Base-by-base conservation (phyloP, 345 rosid genomes). In the Aethionema arabicum region DNA sequence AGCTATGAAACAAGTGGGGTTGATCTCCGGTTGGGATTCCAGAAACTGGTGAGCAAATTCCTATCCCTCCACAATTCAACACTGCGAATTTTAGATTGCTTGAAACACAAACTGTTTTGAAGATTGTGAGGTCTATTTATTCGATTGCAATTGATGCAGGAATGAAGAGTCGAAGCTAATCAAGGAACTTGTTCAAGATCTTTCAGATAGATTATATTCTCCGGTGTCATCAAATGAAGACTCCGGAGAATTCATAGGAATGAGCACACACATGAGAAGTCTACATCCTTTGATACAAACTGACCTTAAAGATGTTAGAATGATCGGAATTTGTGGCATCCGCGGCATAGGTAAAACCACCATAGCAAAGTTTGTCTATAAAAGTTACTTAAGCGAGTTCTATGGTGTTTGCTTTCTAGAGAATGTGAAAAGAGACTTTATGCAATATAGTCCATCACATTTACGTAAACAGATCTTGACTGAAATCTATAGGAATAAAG, bases 341-440 rank as follows among this genome's bases (percentile, higher is more conserved):
- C 77, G 79, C 11, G 85, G 90, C 4, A 69, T 77, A 5, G 90
- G 90, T 0, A 84, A 81, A 59, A 84, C 84, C 13, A 76, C 85
- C 15, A 59, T 81, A 4, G 82, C 92, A 10, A 65, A 62, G 51
- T 72, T 64, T 29, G 41, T 79, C 4, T 76, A 51, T 45, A 69
- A 74, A 43, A 4, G 42, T 21, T 60, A 76, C 14, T 69, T 70
- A 6, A 43, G 5, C 12, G 4, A 62, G 31, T 85, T 81, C 42
- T 68, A 81, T 7, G 73, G 77, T 29, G 64, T 58, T 32, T 70
- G 69, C 75, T 75, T 83, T 13, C 47, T 78, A 8, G 60, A 50
- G 27, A 77, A 76, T 48, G 83, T 81, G 44, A 76, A 74, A 65
- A 76, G 75, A 52, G 63, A 61, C 5, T 59, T 63, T n/a, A 48